Evolutionary conservation across 768 basidiomycete genomes (phyloP).

Genomic region (Tephrocybe sp.): DNA sequence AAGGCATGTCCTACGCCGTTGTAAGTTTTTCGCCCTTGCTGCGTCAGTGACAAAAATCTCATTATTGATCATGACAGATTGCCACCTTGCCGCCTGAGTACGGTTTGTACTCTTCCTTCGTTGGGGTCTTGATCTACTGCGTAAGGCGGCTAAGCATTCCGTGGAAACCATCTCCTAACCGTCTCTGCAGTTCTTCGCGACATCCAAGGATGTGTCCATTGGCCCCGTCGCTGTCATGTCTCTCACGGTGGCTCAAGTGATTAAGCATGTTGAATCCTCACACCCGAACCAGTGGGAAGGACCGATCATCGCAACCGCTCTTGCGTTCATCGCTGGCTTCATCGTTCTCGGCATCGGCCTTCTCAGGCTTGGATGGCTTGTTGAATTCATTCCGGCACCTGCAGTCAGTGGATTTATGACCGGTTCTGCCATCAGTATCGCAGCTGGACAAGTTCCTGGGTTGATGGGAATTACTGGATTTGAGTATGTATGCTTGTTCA

Average conservation of each 20-base stretch:
- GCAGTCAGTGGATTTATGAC: conserved; percentile 95
- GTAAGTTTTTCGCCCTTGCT: conserved; percentile 31
- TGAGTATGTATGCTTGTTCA: conserved; percentile 47
- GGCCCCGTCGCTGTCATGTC: conserved; percentile 99
- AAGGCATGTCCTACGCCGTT: conserved; percentile 87
- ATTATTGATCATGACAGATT: conserved; percentile 43
- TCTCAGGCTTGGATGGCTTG: conserved; percentile 87
- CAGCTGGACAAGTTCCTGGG: conserved; percentile 82
- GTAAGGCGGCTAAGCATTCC: no score
- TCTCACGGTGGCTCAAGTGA: conserved; percentile 78
- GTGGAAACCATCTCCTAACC: no score
- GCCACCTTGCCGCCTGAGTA: conserved; percentile 85
- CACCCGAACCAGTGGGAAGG: conserved; percentile 58
- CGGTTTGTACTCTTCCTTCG: conserved; percentile 91
- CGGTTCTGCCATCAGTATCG: conserved; percentile 93
- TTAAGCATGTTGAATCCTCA: conserved; percentile 54
- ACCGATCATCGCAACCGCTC: conserved; percentile 76
- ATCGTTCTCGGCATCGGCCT: conserved; percentile 89
- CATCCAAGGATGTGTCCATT: conserved; percentile 98
- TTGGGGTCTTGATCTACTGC: conserved; percentile 83
- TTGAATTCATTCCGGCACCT: conserved; percentile 89
- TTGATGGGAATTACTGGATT: conserved; percentile 87
- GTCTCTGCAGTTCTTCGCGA: conserved; percentile 77
- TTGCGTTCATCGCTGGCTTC: conserved; percentile 88
- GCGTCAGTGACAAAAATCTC: neutral